These are phyloP conservation scores for Parasitella parasitica DNA, from an alignment of 371 early-diverging fungal genomes.

Conservation along the genomic window DNA sequence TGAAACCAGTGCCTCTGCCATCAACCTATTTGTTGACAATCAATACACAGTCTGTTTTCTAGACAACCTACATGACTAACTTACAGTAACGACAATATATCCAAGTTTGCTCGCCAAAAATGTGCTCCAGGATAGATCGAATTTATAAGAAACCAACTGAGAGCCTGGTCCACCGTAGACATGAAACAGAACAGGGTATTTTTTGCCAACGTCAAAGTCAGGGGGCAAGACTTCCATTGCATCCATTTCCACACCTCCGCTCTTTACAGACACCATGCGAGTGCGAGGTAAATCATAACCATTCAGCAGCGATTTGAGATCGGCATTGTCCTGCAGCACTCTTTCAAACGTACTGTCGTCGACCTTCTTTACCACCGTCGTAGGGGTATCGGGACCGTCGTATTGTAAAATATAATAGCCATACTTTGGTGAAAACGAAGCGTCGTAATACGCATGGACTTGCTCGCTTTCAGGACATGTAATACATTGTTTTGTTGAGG, in stretches of 20 bases:
- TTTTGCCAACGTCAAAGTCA: conserved; percentile 67
- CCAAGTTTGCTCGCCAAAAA: conserved; percentile 61
- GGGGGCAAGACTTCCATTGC: conserved; percentile 80
- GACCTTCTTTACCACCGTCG: conserved; percentile 60
- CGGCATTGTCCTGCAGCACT: conserved; percentile 58
- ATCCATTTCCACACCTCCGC: conserved; percentile 54
- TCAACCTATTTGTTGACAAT: conserved; percentile 75
- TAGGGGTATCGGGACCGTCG: conserved; percentile 84
- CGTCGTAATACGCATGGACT: conserved; percentile 66
- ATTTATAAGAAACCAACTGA: conserved; percentile 72
- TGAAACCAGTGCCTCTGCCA: conserved; percentile 86
- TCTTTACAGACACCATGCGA: conserved; percentile 54
- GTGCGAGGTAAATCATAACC: conserved; percentile 57
- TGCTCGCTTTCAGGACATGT: conserved; percentile 32
- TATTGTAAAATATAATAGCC: conserved; percentile 74
- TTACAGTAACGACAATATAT: conserved; percentile 50
- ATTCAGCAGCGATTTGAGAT: conserved; percentile 34
- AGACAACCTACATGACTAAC: too few species aligned
- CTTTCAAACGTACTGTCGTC: conserved; percentile 47
- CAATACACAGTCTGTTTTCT: too few species aligned
- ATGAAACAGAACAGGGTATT: conserved; percentile 82
- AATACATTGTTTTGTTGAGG: conserved; percentile 24
- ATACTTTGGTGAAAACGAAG: conserved; percentile 69
- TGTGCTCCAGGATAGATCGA: conserved; percentile 66
- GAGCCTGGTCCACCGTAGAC: conserved; percentile 94